These are phyloP conservation scores for Pichia phayaonensis DNA, from an alignment of 805 yeast genomes.

Conservation along the genomic window DNA sequence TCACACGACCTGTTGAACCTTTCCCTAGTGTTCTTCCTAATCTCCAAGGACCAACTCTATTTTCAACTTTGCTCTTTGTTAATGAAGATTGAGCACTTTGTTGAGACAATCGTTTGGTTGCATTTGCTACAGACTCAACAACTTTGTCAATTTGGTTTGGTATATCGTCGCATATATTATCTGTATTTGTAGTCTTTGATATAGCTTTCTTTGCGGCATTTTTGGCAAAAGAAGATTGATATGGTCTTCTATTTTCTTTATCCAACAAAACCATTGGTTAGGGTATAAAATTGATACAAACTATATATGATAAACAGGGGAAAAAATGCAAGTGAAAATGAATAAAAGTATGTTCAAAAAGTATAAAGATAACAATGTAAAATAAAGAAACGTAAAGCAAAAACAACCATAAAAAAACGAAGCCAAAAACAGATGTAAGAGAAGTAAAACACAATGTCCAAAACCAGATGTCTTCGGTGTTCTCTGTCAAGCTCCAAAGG, in stretches of 20 bases:
- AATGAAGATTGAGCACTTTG: conserved; percentile 33
- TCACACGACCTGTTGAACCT: conserved; percentile 78
- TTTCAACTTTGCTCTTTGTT: conserved; percentile 29
- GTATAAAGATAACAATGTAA: no score
- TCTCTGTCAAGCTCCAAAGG: background rate
- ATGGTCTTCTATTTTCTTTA: conserved; percentile 8
- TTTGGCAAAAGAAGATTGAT: conserved; percentile 19
- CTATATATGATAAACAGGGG: background rate
- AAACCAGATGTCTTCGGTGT: no score
- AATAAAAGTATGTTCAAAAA: background rate
- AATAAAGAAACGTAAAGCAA: no score
- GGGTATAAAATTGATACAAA: background rate
- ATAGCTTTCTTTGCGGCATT: conserved; percentile 21
- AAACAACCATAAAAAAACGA: no score
- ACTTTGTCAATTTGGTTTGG: conserved; percentile 34
- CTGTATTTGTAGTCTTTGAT: conserved; percentile 2
- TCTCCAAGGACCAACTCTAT: conserved; percentile 72
- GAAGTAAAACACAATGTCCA: no score
- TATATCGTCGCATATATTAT: background rate
- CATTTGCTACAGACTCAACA: conserved; percentile 31
- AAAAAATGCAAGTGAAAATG: background rate
- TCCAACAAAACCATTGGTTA: background rate
- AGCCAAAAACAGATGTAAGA: no score
- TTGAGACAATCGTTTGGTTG: conserved; percentile 30
- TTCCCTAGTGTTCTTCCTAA: conserved; percentile 72